These are phyloP conservation scores for Alnus glutinosa DNA, from an alignment of 306 rosid species.

Conservation along the genomic window DNA sequence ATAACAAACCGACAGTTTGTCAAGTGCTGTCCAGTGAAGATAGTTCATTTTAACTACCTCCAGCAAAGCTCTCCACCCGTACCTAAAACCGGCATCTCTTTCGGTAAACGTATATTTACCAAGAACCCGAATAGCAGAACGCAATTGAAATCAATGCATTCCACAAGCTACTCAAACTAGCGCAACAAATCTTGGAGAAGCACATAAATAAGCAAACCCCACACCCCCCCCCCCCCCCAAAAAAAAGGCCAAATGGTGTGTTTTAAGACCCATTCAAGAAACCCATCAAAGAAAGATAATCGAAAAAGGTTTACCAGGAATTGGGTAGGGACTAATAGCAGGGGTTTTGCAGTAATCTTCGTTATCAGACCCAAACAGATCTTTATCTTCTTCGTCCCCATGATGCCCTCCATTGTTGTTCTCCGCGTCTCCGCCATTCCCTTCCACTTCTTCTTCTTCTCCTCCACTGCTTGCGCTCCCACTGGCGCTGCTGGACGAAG, in stretches of 20 bases:
- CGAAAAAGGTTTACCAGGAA: slow-evolving; percentile 64
- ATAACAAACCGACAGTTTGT: not conserved
- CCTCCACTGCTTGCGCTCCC: slow-evolving; percentile 41
- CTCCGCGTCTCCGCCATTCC: slow-evolving; percentile 55
- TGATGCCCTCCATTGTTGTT: slow-evolving; percentile 16
- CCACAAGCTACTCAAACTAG: not conserved
- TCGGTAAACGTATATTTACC: not conserved
- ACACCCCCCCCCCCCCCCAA: not conserved
- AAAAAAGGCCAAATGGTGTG: not conserved
- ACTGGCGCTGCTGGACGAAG: slow-evolving; percentile 66
- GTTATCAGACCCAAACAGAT: slow-evolving; percentile 89
- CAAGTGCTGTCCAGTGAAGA: not conserved
- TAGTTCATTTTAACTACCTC: not conserved
- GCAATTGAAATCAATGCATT: not conserved
- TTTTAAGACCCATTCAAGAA: not conserved
- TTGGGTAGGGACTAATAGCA: slow-evolving; percentile 61
- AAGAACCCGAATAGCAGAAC: not conserved
- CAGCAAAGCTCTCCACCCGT: not conserved
- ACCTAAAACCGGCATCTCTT: not conserved
- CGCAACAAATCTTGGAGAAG: not conserved
- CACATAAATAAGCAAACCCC: not conserved
- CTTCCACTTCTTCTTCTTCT: slow-evolving; percentile 41
- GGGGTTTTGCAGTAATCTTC: slow-evolving; percentile 82
- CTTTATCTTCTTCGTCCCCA: slow-evolving; percentile 52
- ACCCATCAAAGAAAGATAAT: not conserved